Evolutionary conservation across 2,329 filamentous ascomycete genomes (phyloP), one percentile per base, ranked within the genome.

Genomic region (Pestalotiopsis sp.): DNA sequence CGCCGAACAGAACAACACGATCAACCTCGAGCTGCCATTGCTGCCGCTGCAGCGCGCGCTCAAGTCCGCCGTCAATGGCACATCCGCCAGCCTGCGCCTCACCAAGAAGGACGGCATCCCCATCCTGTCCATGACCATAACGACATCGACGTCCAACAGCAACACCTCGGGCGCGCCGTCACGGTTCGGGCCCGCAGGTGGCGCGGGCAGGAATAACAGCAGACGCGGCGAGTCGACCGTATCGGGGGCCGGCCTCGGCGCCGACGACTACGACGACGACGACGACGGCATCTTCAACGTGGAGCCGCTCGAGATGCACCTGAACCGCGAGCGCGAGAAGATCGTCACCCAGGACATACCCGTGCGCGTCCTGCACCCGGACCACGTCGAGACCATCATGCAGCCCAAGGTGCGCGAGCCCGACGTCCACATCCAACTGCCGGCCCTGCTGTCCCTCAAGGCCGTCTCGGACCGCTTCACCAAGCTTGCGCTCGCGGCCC

Each of bases 1-100:
- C 63, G 92, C 92, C 64, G 91, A 94, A 61, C 84, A 84, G 52
- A 85, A 89, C 79, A 97, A 97, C 80, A 93, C 94, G 65, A 98
- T 99, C 81, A 98, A 99, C 81, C 91, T 99, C 71, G 96, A 99
- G 81, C 88, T 99, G 1, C 94, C 96, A 30, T 89, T 98, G n/a
- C 87, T 89, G 14, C 91, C 93, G 1, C 89, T 99, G 24, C 93
- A 96, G 75, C 91, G 94, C 68, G 96, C 96, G n/a, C 89, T 99
- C 68, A 94, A 91, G 75, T 98, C 94, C 44, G 95, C 95, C 58
- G 84, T 92, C 65, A 91, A 93, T 76, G 93, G 93, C 74, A 89
- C 91, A 20, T 91, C 93, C 20, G 94, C 94, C 66, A 92, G 91
- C 14, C 89, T 99, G 52, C 92, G 95, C 52, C 88, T 99, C 56